Conservation (phyloP, 2,329 filamentous ascomycete genomes). For the Sarocladiaceae sp. region DNA sequence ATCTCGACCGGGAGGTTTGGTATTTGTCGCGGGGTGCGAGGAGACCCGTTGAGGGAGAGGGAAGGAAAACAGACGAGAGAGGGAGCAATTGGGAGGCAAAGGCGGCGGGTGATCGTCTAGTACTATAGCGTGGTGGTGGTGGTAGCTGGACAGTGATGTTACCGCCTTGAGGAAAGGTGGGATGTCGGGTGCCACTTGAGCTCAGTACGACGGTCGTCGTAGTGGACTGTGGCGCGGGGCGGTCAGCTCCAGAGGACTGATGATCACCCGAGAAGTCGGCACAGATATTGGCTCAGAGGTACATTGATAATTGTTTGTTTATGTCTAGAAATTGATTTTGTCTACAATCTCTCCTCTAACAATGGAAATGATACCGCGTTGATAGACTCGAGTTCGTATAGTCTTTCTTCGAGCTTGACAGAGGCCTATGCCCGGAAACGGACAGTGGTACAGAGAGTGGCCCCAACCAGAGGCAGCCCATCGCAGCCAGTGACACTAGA, state of each 20-base stretch:
- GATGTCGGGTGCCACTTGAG: too few species aligned
- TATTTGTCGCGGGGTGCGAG: not conserved
- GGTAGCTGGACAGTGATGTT: not conserved
- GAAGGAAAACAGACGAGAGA: not conserved
- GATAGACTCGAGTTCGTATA: too few species aligned
- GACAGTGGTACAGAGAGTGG: not conserved
- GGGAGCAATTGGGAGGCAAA: not conserved
- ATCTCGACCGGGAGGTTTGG: too few species aligned
- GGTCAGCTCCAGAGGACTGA: not conserved
- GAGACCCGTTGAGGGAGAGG: not conserved
- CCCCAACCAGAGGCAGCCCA: not conserved
- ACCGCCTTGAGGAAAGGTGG: slow-evolving; percentile 6
- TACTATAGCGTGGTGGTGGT: not conserved
- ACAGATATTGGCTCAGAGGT: not conserved
- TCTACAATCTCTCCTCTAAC: too few species aligned
- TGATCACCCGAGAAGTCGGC: not conserved
- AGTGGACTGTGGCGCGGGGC: slow-evolving; percentile 7
- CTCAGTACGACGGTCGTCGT: not conserved
- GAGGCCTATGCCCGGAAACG: not conserved
- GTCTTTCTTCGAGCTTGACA: too few species aligned
- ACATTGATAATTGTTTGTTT: not conserved
- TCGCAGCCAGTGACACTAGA: too few species aligned
- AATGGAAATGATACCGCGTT: too few species aligned
- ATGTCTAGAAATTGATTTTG: too few species aligned
- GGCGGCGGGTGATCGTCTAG: not conserved